phyloP scores from a whole-genome alignment of 768 basidiomycete species.

The Psilocybe sp. region DNA sequence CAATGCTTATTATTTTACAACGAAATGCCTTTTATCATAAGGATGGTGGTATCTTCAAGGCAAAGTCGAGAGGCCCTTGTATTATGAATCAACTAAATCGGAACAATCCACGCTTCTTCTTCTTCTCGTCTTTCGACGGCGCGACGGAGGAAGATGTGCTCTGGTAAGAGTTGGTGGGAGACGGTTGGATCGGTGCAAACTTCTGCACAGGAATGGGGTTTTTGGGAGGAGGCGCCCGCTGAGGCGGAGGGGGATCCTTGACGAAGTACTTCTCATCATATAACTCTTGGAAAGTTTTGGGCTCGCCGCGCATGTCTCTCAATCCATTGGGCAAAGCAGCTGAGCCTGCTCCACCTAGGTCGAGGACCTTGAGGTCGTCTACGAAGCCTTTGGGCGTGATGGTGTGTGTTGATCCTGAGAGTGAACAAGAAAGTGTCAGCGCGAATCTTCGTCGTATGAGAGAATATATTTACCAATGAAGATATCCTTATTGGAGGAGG shows the following conservation, averaged over 20 bases:
- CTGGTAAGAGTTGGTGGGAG: slow-evolving; percentile 52
- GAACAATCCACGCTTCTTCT: slow-evolving; percentile 75
- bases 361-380: slow-evolving; percentile 84
- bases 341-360: slow-evolving; percentile 84
- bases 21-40: no score
- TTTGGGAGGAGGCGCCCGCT: slow-evolving; percentile 35
- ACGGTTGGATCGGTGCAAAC: slow-evolving; percentile 38
- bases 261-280: slow-evolving; percentile 81
- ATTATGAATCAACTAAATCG: slow-evolving; percentile 42
- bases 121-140: slow-evolving; percentile 57
- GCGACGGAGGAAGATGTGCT: slow-evolving; percentile 39
- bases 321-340: slow-evolving; percentile 69
- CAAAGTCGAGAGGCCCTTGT: no score
- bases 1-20: no score
- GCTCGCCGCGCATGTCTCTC: slow-evolving; percentile 40
- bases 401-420: slow-evolving; percentile 86
- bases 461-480: slow-evolving; percentile 65
- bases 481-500: slow-evolving; percentile 78
- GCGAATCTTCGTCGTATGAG: not conserved
- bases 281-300: slow-evolving; percentile 63
- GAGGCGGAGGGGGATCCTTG: slow-evolving; percentile 57
- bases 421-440: not conserved
- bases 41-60: no score
- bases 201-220: slow-evolving; percentile 31
- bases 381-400: slow-evolving; percentile 81